Evolutionary conservation across 257 asterid genomes (phyloP).

Genomic region (Linderniella brevidens): DNA sequence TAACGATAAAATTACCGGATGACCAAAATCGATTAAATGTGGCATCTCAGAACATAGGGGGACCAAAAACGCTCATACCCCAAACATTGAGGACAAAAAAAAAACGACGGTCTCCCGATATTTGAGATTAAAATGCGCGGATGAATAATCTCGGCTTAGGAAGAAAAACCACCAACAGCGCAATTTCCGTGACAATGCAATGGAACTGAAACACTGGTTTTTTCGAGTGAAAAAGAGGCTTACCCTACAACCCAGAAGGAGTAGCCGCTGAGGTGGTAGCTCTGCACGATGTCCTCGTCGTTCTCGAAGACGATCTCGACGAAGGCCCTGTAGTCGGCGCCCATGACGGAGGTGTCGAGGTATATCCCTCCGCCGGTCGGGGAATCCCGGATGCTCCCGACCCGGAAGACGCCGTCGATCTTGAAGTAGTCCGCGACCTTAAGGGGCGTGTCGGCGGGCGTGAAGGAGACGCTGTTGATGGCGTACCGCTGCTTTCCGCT

Average conservation of each 20-base stretch:
- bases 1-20: too few relatives aligned
- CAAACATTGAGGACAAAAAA: too few relatives aligned
- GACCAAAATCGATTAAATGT: too few relatives aligned
- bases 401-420: slow-evolving; percentile 47
- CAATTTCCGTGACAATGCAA: too few relatives aligned
- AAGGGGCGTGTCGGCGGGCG: slow-evolving; percentile 55
- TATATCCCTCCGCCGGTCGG: slow-evolving; percentile 78
- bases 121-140: too few relatives aligned
- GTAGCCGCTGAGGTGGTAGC: slow-evolving; percentile 80
- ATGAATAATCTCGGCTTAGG: too few relatives aligned
- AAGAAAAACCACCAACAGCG: too few relatives aligned
- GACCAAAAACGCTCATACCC: too few relatives aligned
- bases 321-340: slow-evolving; percentile 48
- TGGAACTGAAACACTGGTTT: too few relatives aligned
- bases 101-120: too few relatives aligned
- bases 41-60: too few relatives aligned
- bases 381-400: slow-evolving; percentile 39
- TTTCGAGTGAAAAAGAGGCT: too few relatives aligned
- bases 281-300: slow-evolving; percentile 50
- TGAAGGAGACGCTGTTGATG: slow-evolving; percentile 64
- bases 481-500: slow-evolving; percentile 63
- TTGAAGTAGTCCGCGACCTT: slow-evolving; percentile 68
- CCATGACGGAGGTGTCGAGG: slow-evolving; percentile 63
- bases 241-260: slow-evolving; percentile 89
- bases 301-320: slow-evolving; percentile 70